Evolutionary conservation across 495 filamentous ascomycete genomes (phyloP).

Genomic region (Podospora anserina): DNA sequence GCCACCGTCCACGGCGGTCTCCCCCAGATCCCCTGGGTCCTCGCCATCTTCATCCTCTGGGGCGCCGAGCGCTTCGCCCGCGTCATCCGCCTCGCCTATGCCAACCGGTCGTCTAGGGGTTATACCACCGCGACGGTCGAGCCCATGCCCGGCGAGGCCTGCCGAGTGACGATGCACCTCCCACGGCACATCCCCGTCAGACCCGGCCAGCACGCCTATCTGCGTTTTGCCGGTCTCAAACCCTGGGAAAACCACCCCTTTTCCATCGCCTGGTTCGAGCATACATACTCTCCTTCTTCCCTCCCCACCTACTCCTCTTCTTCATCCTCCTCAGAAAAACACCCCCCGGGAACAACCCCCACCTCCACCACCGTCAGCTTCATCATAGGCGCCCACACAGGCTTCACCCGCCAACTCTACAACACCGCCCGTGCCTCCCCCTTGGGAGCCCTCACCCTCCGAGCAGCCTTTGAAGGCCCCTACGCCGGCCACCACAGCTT

Average conservation of each 20-base stretch:
- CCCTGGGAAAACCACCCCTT: conserved; percentile 91
- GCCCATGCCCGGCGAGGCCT: conserved; percentile 75
- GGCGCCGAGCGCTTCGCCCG: conserved; percentile 68
- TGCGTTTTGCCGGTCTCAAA: conserved; percentile 73
- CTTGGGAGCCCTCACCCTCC: conserved; percentile 31
- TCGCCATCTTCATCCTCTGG: conserved; percentile 72
- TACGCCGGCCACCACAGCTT: conserved; percentile 80
- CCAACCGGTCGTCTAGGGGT: conserved; percentile 58
- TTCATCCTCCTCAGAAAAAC: conserved; percentile 33
- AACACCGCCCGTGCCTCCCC: conserved; percentile 35
- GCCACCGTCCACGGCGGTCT: conserved; percentile 46
- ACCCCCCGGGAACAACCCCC: conserved; percentile 23
- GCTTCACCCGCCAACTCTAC: conserved; percentile 83
- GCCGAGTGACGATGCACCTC: conserved; percentile 75
- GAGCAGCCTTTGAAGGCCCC: conserved; percentile 72
- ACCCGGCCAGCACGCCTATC: conserved; percentile 84
- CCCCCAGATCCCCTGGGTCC: conserved; percentile 62
- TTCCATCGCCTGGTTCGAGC: conserved; percentile 79
- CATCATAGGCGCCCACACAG: conserved; percentile 78
- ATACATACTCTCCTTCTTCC: conserved; percentile 24
- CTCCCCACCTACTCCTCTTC: conserved; percentile 28
- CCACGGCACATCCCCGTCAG: conserved; percentile 71
- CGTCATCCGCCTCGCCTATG: conserved; percentile 64
- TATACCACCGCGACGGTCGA: conserved; percentile 72
- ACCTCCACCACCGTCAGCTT: conserved; percentile 51